A percentile compares a stretch with the other conserved stretches of the same genome.
phyloP scores from a whole-genome alignment of 306 rosid genomes.

The Quercus berberidifolia region DNA sequence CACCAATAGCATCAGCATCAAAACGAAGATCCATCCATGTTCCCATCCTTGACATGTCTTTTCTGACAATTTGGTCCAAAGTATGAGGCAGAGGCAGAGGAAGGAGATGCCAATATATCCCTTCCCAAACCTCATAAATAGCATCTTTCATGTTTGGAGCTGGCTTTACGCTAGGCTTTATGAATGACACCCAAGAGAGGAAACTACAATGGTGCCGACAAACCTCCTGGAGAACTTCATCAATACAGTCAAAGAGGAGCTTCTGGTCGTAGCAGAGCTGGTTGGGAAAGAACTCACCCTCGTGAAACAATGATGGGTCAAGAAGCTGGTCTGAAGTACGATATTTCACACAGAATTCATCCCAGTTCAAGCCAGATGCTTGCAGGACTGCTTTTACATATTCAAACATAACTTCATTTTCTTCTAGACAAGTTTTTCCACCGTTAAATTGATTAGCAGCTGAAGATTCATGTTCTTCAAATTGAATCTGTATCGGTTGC shows the following conservation, averaged over 20 bases:
- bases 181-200: conserved; percentile 56
- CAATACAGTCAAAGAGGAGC: conserved; percentile 68
- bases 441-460: conserved; percentile 34
- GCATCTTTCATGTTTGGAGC: conserved; percentile 39
- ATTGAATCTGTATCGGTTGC: conserved; percentile 54
- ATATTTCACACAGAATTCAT: conserved; percentile 55
- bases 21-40: conserved; percentile 73
- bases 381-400: conserved; percentile 55
- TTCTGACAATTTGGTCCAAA: conserved; percentile 75
- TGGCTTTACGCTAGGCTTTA: conserved; percentile 40
- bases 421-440: conserved; percentile 41
- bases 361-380: conserved; percentile 64
- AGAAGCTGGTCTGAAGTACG: conserved; percentile 71
- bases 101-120: conserved; percentile 73
- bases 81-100: conserved; percentile 62
- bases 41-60: conserved; percentile 68
- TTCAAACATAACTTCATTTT: conserved; percentile 50
- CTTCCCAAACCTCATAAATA: conserved; percentile 53
- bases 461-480: conserved; percentile 57
- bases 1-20: conserved; percentile 61
- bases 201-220: conserved; percentile 51
- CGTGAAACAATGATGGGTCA: conserved; percentile 53
- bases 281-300: conserved; percentile 52
- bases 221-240: conserved; percentile 65
- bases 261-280: conserved; percentile 51